Conservation (phyloP, 2,329 filamentous ascomycete species). For the Ilyonectria mors-panacis region DNA sequence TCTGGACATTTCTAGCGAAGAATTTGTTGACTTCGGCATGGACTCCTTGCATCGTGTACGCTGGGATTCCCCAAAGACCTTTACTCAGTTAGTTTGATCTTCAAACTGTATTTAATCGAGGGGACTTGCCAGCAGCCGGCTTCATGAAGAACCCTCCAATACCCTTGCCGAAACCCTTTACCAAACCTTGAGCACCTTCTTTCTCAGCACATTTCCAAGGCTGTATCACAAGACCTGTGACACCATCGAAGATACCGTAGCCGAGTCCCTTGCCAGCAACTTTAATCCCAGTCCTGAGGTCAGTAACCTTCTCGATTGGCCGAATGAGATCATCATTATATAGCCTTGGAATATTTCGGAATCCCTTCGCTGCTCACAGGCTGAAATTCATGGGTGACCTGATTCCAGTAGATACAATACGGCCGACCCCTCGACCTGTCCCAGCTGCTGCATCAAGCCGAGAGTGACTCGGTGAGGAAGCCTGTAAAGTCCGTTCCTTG, state of each 20-base stretch:
- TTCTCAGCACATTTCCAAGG: constrained; percentile 73
- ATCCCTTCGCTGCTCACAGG: constrained; percentile 85
- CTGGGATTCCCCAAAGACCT: constrained; percentile 80
- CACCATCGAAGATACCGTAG: constrained; percentile 84
- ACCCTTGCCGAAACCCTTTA: constrained; percentile 76
- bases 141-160: constrained; percentile 87
- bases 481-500: constrained; percentile 35
- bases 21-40: constrained; percentile 82
- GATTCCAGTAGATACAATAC: constrained; percentile 82
- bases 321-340: constrained; percentile 89
- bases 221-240: constrained; percentile 85
- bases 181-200: constrained; percentile 66
- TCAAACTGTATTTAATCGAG: constrained; percentile 1
- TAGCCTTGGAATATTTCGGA: constrained; percentile 87
- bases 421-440: constrained; percentile 76
- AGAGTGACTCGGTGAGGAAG: constrained; percentile 40
- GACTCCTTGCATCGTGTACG: constrained; percentile 86
- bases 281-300: constrained; percentile 80
- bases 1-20: constrained; percentile 79
- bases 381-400: constrained; percentile 90
- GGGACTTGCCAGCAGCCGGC: constrained; percentile 77
- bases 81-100: constrained; percentile 15
- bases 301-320: constrained; percentile 84
- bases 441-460: constrained; percentile 73
- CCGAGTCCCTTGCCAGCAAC: constrained; percentile 86